Conservation (phyloP, 192 early-diverging fungal genomes). For the Gonapodya prolifera region DNA sequence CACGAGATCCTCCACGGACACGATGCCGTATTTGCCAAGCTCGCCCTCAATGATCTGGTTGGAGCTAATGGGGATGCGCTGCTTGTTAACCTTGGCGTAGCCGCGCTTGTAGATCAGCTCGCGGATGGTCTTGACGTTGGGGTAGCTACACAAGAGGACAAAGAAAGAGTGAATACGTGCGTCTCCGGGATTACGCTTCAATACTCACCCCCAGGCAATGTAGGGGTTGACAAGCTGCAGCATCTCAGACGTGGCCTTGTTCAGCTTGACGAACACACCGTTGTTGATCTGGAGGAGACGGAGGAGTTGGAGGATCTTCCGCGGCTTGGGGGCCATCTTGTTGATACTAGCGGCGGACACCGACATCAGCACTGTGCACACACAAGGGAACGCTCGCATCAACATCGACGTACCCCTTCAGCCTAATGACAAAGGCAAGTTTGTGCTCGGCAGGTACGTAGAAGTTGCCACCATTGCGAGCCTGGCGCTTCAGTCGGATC, state of each 20-base stretch:
- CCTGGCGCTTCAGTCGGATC: slow-evolving; percentile 85
- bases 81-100: slow-evolving; percentile 96
- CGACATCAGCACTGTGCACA: neutral
- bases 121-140: slow-evolving; percentile 96
- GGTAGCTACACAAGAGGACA: slow-evolving; percentile 44
- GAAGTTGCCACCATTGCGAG: slow-evolving; percentile 80
- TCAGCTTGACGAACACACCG: slow-evolving; percentile 89
- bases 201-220: slow-evolving; percentile 55
- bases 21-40: slow-evolving; percentile 89
- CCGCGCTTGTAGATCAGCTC: slow-evolving; percentile 99
- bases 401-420: slow-evolving; percentile 56
- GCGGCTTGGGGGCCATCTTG: slow-evolving; percentile 98
- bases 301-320: slow-evolving; percentile 97
- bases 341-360: slow-evolving; percentile 62
- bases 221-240: slow-evolving; percentile 93
- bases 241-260: slow-evolving; percentile 95
- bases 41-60: slow-evolving; percentile 87
- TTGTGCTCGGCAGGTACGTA: slow-evolving; percentile 93
- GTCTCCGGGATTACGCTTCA: neutral
- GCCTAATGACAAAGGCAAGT: slow-evolving; percentile 95
- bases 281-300: slow-evolving; percentile 99
- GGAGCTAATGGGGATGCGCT: slow-evolving; percentile 91
- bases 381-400: neutral
- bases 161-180: neutral
- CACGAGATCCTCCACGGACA: slow-evolving; percentile 95